Evolutionary conservation across 2,329 filamentous ascomycete genomes (phyloP), one percentile per base, ranked within the genome.

Genomic region (Apiospora saccharicola): DNA sequence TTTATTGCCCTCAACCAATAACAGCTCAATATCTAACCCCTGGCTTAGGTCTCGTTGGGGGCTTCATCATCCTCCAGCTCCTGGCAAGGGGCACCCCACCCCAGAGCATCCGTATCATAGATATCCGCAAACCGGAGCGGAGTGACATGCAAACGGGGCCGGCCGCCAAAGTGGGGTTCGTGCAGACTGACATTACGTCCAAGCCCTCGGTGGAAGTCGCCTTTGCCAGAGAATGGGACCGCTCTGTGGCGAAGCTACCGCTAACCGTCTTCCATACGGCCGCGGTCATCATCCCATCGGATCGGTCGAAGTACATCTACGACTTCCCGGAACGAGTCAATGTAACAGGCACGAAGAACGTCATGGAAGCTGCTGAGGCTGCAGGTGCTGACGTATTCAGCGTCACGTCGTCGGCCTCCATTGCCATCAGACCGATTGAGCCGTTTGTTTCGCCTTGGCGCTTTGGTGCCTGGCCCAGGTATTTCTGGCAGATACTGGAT

Each of bases 231-330:
- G 81, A 84, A 6, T 90, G 89, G 88, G 80, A 83, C 2, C 68
- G 78, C 2, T 77, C 78, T 1, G 81, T 84, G 6, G 80, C 84
- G 6, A 67, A 78, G 5, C 81, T 86, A 4, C 87, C 88, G 1
- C 79, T 90, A 34, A 89, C 88, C 0, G 88, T 90, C 19, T 89
- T 88, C 76, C 88, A 90, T 79, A 89, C 86, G 0, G 88, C 88
- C 2, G 88, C 88, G 0, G 82, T 85, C 6, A 89, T 90, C 72
- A 81, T 87, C 14, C 84, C 86, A 0, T 83, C 82, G 22, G 88
- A 90, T 71, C 84, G 88, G 8, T 82, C 83, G 69, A 76, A 78
- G 67, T 78, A 82, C 44, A 80, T 86, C 44, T 87, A 89, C 74
- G 78, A 81, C 34, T 83, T 84, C 37, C 83, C 83, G 71, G 82